Conservation (phyloP, 441 rosid species). For the Gossypium schwendimanii region DNA sequence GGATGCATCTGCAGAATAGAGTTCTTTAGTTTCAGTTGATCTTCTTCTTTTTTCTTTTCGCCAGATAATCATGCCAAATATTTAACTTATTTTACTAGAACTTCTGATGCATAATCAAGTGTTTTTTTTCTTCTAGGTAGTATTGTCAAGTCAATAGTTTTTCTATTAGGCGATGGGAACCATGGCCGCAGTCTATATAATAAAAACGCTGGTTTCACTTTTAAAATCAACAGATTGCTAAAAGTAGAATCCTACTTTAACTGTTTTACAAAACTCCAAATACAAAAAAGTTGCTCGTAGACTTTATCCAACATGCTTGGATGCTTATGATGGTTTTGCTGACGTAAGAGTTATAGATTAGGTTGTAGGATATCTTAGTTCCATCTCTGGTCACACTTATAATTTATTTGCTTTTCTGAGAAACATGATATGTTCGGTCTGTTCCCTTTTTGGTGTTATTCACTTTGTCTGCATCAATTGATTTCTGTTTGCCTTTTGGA, state of each 20-base stretch:
- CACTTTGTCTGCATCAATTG: not conserved
- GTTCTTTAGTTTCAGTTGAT: not conserved
- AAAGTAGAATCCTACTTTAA: slow-evolving; percentile 4
- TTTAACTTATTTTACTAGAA: slow-evolving; percentile 1
- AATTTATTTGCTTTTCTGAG: not conserved
- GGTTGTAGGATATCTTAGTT: slow-evolving; percentile 3
- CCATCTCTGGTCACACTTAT: slow-evolving; percentile 1
- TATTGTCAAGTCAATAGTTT: not conserved
- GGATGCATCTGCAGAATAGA: slow-evolving; percentile 1
- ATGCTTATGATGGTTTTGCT: not conserved
- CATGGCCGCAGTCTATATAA: not conserved
- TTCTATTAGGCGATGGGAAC: not conserved
- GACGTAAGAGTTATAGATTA: not conserved
- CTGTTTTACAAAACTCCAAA: not conserved
- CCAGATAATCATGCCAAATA: not conserved
- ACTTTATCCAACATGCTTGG: not conserved
- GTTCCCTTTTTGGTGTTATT: not conserved
- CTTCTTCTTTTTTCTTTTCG: not conserved
- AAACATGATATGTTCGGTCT: not conserved
- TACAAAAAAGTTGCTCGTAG: not conserved
- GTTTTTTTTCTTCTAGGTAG: not conserved
- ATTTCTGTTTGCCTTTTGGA: slow-evolving; percentile 5
- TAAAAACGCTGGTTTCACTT: not conserved
- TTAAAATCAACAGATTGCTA: slow-evolving; percentile 3
- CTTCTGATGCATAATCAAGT: not conserved